These are phyloP conservation scores for Knufia fluminis DNA, from an alignment of 2,329 filamentous ascomycete species.

Conservation along the genomic window DNA sequence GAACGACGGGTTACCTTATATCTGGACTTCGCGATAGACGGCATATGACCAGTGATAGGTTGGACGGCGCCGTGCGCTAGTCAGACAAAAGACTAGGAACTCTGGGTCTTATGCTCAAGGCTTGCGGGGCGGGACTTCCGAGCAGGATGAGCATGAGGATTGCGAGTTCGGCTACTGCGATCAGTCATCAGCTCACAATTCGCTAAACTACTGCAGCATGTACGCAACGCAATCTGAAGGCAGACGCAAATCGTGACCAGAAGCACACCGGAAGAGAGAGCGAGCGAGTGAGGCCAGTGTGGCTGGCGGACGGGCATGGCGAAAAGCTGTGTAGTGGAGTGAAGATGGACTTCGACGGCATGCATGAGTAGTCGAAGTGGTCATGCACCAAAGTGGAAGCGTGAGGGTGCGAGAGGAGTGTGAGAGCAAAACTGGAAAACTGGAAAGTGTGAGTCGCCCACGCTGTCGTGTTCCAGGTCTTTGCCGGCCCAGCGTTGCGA, in stretches of 20 bases:
- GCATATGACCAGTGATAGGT: slow-evolving; percentile 19
- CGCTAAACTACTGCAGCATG: slow-evolving; percentile 6
- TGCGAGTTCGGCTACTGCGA: slow-evolving; percentile 2
- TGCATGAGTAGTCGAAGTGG: not conserved
- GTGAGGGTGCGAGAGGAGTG: slow-evolving; percentile 1
- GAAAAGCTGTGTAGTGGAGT: slow-evolving; percentile 5
- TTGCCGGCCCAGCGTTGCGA: slow-evolving; percentile 2
- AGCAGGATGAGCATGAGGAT: slow-evolving; percentile 9
- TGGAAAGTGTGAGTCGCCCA: not conserved
- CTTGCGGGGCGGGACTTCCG: slow-evolving; percentile 15
- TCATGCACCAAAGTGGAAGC: slow-evolving; percentile 10
- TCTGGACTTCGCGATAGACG: slow-evolving; percentile 14
- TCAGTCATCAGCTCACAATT: slow-evolving; percentile 7
- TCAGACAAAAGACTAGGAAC: slow-evolving; percentile 15
- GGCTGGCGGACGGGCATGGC: slow-evolving; percentile 7
- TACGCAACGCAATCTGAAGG: slow-evolving; percentile 9
- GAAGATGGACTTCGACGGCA: not conserved
- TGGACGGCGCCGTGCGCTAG: slow-evolving; percentile 17
- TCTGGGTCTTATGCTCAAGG: slow-evolving; percentile 2
- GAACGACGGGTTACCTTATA: slow-evolving; percentile 29
- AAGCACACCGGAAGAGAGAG: not conserved
- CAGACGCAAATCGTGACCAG: slow-evolving; percentile 7
- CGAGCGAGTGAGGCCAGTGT: slow-evolving; percentile 6
- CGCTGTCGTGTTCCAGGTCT: slow-evolving; percentile 8
- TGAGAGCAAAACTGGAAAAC: slow-evolving; percentile 4